Conservation (phyloP, 1,284 basidiomycete species). For the Porphyrellus sp. region DNA sequence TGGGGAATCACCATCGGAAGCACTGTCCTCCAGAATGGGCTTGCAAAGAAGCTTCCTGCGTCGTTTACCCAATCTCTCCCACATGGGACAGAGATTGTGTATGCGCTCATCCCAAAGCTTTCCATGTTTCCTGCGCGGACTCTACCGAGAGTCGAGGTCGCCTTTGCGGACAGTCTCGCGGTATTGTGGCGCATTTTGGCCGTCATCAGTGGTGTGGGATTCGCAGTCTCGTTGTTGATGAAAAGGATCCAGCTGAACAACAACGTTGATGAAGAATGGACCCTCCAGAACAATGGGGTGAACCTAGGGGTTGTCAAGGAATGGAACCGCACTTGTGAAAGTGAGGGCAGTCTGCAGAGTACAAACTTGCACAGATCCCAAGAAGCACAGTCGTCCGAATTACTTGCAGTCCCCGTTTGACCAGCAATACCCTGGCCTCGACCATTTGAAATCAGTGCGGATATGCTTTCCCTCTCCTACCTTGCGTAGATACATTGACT, state of each 20-base stretch:
- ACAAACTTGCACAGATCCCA: too few relatives aligned
- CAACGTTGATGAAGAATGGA: constrained; percentile 1
- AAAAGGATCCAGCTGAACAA: neutral
- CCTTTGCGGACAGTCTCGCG: neutral
- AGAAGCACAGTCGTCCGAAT: too few relatives aligned
- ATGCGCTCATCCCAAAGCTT: constrained; percentile 10
- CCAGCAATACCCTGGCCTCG: too few relatives aligned
- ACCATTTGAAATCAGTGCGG: too few relatives aligned
- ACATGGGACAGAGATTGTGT: constrained; percentile 9
- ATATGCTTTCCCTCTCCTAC: too few relatives aligned
- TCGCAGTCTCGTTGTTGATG: constrained; percentile 4
- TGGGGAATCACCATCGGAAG: constrained; percentile 1
- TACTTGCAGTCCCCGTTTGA: too few relatives aligned
- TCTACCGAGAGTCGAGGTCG: neutral
- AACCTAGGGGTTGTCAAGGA: too few relatives aligned
- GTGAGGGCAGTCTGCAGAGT: too few relatives aligned
- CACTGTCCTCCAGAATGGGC: constrained; percentile 11
- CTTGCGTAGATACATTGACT: too few relatives aligned
- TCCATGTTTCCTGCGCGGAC: neutral
- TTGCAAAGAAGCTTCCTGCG: constrained; percentile 25
- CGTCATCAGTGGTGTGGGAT: neutral
- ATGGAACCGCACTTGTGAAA: too few relatives aligned
- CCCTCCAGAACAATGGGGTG: neutral
- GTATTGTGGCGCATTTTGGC: neutral
- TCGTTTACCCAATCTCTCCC: constrained; percentile 18